Evolutionary conservation across 345 rosid genomes (phyloP).

Genomic region (Pistacia integerrima): DNA sequence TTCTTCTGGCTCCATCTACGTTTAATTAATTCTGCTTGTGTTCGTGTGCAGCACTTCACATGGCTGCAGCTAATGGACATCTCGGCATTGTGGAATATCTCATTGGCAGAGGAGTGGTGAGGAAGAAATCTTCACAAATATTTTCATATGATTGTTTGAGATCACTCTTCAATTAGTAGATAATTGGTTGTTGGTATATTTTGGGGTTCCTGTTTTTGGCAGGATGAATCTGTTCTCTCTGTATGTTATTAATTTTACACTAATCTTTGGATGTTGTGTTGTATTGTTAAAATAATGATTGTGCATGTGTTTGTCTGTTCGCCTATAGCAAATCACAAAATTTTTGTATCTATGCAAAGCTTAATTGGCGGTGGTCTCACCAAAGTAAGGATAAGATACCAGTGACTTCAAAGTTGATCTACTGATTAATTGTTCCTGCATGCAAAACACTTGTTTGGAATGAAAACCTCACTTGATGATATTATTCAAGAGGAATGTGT

Average conservation of each 20-base stretch:
- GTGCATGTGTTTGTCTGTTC: background rate
- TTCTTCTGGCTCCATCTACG: background rate
- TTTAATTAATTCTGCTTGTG: conserved; percentile 5
- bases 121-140: conserved; percentile 17
- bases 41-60: conserved; percentile 71
- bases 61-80: conserved; percentile 96
- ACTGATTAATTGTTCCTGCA: background rate
- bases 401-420: background rate
- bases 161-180: background rate
- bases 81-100: conserved; percentile 70
- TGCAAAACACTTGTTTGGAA: background rate
- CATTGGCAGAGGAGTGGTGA: conserved; percentile 69
- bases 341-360: background rate
- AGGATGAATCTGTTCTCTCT: background rate
- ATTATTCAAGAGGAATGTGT: background rate
- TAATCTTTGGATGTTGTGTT: background rate
- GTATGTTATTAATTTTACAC: background rate
- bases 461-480: background rate
- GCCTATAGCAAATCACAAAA: background rate
- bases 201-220: background rate
- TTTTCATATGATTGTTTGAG: background rate
- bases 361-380: background rate
- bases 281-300: background rate
- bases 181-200: background rate
- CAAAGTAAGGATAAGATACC: background rate